A percentile compares a stretch with the other conserved stretches of the same genome.
phyloP scores from a whole-genome alignment of 495 filamentous ascomycete genomes.

The Ramalina intermedia region DNA sequence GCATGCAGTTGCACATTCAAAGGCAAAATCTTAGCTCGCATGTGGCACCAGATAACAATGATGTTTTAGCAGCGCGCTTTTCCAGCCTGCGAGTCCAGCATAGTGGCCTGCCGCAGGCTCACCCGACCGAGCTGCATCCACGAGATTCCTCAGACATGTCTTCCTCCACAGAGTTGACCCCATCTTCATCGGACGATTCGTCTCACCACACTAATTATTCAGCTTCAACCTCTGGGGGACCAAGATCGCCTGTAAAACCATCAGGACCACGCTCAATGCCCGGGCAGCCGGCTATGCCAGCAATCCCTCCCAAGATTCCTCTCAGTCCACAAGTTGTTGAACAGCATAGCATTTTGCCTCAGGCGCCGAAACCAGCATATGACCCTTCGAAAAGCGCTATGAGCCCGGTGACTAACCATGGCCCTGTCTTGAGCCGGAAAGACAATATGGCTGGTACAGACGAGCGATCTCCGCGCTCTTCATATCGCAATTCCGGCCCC shows the following conservation, averaged over 20 bases:
- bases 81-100: constrained; percentile 34
- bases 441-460: constrained; percentile 10
- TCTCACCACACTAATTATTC: constrained; percentile 18
- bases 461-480: constrained; percentile 3
- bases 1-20: constrained; percentile 41
- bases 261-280: constrained; percentile 45
- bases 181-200: constrained; percentile 20
- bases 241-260: constrained; percentile 23
- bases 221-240: constrained; percentile 11
- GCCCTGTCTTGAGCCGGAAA: constrained; percentile 6
- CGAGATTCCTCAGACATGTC: constrained; percentile 11
- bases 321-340: constrained; percentile 29
- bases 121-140: not conserved
- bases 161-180: constrained; percentile 22
- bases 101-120: constrained; percentile 4
- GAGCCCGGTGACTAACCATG: not conserved
- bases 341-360: constrained; percentile 44
- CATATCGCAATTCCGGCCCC: constrained; percentile 5
- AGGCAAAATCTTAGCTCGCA: constrained; percentile 2
- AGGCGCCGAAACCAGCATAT: constrained; percentile 73
- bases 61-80: constrained; percentile 43
- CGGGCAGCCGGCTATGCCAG: constrained; percentile 25
- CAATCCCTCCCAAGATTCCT: constrained; percentile 40
- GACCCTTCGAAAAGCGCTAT: constrained; percentile 37
- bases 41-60: not conserved